Conservation (phyloP, 1,139 yeast genomes). For the Debaryomycetaceae sp. region DNA sequence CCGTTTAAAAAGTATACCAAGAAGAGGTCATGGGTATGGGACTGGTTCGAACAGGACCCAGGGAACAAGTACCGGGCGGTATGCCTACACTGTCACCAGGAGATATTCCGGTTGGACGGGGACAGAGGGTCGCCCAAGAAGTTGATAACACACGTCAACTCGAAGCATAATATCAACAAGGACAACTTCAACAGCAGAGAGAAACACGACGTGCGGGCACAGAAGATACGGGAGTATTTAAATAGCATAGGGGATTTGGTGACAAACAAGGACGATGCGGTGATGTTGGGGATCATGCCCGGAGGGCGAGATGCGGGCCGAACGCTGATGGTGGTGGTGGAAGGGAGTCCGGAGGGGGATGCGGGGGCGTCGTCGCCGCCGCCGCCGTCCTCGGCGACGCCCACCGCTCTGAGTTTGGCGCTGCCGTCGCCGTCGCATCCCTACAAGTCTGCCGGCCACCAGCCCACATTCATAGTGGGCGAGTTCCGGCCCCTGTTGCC, state of each 20-base stretch:
- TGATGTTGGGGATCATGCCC: constrained; percentile 6
- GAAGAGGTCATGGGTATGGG: constrained; percentile 16
- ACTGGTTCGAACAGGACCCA: constrained; percentile 15
- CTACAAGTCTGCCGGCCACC: background rate
- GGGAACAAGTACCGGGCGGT: constrained; percentile 13
- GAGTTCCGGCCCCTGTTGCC: constrained; percentile 4
- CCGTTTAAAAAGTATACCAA: constrained; percentile 15
- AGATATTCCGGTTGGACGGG: constrained; percentile 13
- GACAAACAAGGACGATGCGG: constrained; percentile 12
- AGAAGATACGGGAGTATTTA: constrained; percentile 8
- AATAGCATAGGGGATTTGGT: constrained; percentile 9
- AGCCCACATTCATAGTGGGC: constrained; percentile 1
- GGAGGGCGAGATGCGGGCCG: background rate
- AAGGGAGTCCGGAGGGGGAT: background rate
- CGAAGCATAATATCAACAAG: constrained; percentile 12
- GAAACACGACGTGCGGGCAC: constrained; percentile 4
- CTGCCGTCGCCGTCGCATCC: background rate
- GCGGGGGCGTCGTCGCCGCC: background rate
- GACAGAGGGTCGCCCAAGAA: constrained; percentile 16
- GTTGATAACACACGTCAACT: constrained; percentile 12
- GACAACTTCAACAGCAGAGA: constrained; percentile 7
- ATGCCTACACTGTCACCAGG: constrained; percentile 12
- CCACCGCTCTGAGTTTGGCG: background rate
- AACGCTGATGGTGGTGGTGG: background rate
- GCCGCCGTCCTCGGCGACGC: background rate